These are phyloP conservation scores for Cercospora berteroae DNA, from an alignment of 2,329 filamentous ascomycete genomes.

Conservation along the genomic window DNA sequence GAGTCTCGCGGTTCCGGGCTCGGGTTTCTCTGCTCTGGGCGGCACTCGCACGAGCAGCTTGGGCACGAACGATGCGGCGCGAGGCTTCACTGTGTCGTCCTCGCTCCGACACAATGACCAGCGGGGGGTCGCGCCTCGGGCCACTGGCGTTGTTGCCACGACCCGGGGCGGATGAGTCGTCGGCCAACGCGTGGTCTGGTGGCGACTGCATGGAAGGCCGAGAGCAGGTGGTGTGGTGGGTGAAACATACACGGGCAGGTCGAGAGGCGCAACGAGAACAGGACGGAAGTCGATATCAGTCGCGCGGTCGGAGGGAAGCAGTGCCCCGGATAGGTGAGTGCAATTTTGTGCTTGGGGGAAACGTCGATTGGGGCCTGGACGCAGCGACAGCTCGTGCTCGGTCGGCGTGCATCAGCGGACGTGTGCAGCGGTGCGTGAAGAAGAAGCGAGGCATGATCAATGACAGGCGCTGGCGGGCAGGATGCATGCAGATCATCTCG, in stretches of 20 bases:
- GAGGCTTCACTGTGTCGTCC: constrained; percentile 35
- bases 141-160: constrained; percentile 6
- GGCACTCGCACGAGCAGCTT: constrained; percentile 37
- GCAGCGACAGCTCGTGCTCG: not conserved
- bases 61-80: constrained; percentile 36
- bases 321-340: not conserved
- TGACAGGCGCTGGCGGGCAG: not conserved
- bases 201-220: not conserved
- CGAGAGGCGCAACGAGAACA: not conserved
- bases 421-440: not conserved
- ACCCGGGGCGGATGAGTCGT: not conserved
- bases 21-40: constrained; percentile 36
- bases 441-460: not conserved
- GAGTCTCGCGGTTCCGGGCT: constrained; percentile 35
- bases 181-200: not conserved
- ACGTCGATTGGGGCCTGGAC: not conserved
- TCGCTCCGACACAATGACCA: constrained; percentile 37
- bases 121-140: constrained; percentile 25
- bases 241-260: not conserved
- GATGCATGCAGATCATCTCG: constrained; percentile 11
- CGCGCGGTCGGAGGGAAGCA: not conserved
- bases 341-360: not conserved
- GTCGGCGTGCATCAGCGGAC: not conserved
- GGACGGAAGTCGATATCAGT: not conserved
- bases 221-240: not conserved